Evolutionary conservation across 176 grass and related monocot genomes (phyloP), one percentile per base, ranked within the genome.

Genomic region (Oryza australiensis): DNA sequence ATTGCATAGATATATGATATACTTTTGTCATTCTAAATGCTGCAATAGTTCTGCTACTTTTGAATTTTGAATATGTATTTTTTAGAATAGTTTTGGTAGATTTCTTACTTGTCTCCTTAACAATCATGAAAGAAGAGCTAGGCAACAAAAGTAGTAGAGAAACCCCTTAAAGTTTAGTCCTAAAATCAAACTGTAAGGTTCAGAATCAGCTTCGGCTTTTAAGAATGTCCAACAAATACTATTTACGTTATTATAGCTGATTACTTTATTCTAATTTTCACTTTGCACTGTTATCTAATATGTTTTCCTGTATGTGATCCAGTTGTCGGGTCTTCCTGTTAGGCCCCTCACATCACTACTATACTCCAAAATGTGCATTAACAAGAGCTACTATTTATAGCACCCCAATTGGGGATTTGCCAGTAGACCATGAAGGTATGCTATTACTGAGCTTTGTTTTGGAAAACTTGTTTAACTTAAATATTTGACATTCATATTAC

Each of bases 331-430:
- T 99, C 42, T 99, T 99, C 88, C 90, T 99, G 51, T 93, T 99
- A 28, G 96, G 96, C 38, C 96, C 96, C 78, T 99, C 96, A 79
- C 96, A 99, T 85, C 96, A 94, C 68, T 95, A 92, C 86, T 99
- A 99, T 72, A 95, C 93, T 87, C 82, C 93, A 70, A 99, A 89
- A 90, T 99, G 96, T 82, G 93, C 93, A 79, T 85, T 95, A 77
- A 92, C 88, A 64, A 94, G 53, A 79, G 87, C 93, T 76, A 86
- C 88, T 64, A 83, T 91, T 89, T 99, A 99, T 80, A 77, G 69
- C 65, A 99, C 96, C 30, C 93, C 96, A 33, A 88, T 99, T 77
- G 96, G 96, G 8, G 90, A 95, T 86, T 85, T 99, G 78, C 93
- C 85, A 37, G 89, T 99, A 67, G 96, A 99, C 68, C 85, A 82